These are phyloP conservation scores for Neurospora discreta DNA, from an alignment of 495 filamentous ascomycete genomes.

Conservation along the genomic window DNA sequence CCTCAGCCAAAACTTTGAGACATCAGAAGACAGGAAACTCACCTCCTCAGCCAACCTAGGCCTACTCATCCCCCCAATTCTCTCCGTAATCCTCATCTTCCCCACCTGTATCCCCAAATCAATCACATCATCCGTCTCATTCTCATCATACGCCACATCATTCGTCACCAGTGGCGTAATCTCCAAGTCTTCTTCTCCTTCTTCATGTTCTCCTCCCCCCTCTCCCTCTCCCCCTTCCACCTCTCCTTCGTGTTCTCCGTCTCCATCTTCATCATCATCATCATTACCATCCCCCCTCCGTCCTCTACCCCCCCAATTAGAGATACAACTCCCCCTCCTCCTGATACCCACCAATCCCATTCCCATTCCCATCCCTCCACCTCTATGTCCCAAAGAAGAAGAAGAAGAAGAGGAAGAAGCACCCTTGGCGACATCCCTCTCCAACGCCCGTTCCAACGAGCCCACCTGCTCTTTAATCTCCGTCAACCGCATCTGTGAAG, in stretches of 20 bases:
- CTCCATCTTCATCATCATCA: not conserved
- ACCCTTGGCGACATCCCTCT: constrained; percentile 39
- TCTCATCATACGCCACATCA: constrained; percentile 55
- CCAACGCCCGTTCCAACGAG: constrained; percentile 48
- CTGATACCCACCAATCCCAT: not conserved
- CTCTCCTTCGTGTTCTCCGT: constrained; percentile 20
- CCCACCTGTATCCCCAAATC: constrained; percentile 63
- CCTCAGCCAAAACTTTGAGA: not conserved
- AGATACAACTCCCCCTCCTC: not conserved
- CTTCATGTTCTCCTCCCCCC: constrained; percentile 29
- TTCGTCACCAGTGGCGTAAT: constrained; percentile 43
- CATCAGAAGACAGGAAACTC: constrained; percentile 1
- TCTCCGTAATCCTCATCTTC: constrained; percentile 59
- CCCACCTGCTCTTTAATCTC: constrained; percentile 64
- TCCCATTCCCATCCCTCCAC: not conserved
- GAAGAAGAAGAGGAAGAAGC: constrained; percentile 1
- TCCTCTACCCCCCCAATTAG: not conserved
- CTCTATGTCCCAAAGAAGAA: not conserved
- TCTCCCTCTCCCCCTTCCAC: constrained; percentile 6
- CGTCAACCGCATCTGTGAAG: constrained; percentile 47
- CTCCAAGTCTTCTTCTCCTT: constrained; percentile 39
- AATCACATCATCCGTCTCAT: constrained; percentile 47
- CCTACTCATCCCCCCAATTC: constrained; percentile 49
- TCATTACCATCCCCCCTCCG: not conserved
- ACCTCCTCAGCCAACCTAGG: constrained; percentile 59